Evolutionary conservation across 352 stramenopile genomes (phyloP), one percentile per base, ranked within the genome.

Genomic region (Thraustochytrium striatum): DNA sequence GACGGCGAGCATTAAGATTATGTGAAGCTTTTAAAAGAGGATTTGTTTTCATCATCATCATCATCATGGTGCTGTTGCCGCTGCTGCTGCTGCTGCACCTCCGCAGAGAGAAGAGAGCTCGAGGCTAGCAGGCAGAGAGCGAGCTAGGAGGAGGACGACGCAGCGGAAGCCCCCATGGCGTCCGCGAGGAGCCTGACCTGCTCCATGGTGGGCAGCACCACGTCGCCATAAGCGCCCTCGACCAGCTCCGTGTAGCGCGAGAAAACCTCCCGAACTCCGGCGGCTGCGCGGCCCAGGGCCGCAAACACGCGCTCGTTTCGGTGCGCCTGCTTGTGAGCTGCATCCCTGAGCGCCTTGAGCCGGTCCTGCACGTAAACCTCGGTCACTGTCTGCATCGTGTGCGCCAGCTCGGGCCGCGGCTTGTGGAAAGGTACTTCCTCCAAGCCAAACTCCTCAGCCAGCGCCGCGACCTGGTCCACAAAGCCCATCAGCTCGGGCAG

Each of bases 181-280:
- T n/a, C n/a, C 39, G 38, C 59, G 8, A 70, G n/a, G 36, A 13
- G 13, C 13, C 9, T 28, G 59, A 52, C 59, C 33, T 70, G 3
- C n/a, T 33, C 13, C 35, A 21, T 9, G 11, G 65, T 75, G 32
- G 65, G 65, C 21, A 43, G 8, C 19, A 75, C 65, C 25, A 75
- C 30, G 50, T 75, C 65, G 7, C 65, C 65, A n/a, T 75, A 75
- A 28, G 41, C 44, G 19, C 61, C 52, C 32, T 30, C 52, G 32
- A 75, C 19, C 28, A 75, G 65, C 8, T 75, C 7, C 21, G 68
- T 43, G 39, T 75, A 75, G 16, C 36, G 44, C 1, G 30, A 16
- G 50, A 43, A 75, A 0, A 5, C 39, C n/a, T 70, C 21, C n/a
- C n/a, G n/a, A n/a, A n/a, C n/a, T n/a, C n/a, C n/a, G n/a, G n/a